Base-by-base conservation (phyloP, 164 flowering plant genomes). In the Stephania japonica region DNA sequence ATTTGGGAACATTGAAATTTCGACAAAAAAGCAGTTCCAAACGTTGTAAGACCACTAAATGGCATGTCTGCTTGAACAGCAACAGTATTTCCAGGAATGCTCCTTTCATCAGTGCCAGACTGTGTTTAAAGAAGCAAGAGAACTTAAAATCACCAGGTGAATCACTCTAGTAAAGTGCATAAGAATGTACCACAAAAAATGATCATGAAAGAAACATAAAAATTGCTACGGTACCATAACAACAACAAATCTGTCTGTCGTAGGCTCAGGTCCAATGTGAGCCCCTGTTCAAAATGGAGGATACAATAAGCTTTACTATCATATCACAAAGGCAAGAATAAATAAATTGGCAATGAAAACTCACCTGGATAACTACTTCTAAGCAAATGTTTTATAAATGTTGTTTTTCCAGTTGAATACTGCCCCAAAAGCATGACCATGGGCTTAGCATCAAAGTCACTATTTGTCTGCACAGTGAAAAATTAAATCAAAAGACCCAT, bases 401-500 rank as follows among this genome's bases (percentile, higher is more conserved):
- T 96, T n/a, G 99, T 96, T 83, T 96, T 96, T 50, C 99, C 99
- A 24, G 99, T 96, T 25, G 99, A 96, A 72, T 96, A 96, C 75
- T 96, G 99, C 56, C 99, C 99, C 89, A 96, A 80, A 63, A 96
- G 93, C 99, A 96, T 96, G 70, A 96, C 98, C 99, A 96, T 96
- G 6, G 99, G 99, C 80, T 83, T 91, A 66, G 98, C 94, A 82
- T 96, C 99, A 85, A 96, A 96, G 76, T 96, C 99, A 82, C 98
- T 96, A 74, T 83, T 87, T 66, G 97, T 86, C 99, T 95, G 83
- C 79, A 78, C 27, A 53, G 70, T 56, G 18, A 76, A 42, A 67
- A 41, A 41, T 38, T 16, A 67, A 18, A 67, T 41, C 6, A 59
- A 59, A 59, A 59, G 24, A 24, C 24, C 7, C 5, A 59, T 19